Evolutionary conservation across 1,284 basidiomycete species (phyloP), one percentile per base, ranked within the genome.

Genomic region (Cryptococcus hybrid): DNA sequence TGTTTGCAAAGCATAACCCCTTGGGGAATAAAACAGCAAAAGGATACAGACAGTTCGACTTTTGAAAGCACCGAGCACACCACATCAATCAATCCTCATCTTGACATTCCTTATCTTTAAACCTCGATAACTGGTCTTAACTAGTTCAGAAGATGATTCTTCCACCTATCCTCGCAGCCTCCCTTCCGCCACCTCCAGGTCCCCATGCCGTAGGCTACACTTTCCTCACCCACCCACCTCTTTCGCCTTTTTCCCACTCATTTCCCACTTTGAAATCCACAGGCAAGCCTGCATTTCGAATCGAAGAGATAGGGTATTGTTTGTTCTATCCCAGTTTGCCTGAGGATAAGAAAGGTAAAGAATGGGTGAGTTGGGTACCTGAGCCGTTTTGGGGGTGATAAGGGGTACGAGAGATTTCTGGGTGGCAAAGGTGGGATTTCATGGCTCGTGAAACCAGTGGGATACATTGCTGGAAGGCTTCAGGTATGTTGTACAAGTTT

Each of bases 291-390:
- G 70, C 65, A 1, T 55, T 74, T 8, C 58, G 63, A 7, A 44
- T 71, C 3, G 42, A 58, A 13, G 54, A 67, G 55, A 62, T 70
- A 9, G 63, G 65, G 7, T 76, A 70, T 59, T 61, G 66, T 1
- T 55, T 76, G 5, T 76, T 68, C 50, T 76, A 76, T 50, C 74
- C 74, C 13, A 62, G 63, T 35, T n/a, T 40, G 47, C 15, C 45
- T 35, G 12, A 36, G 49, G 36, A n/a, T 24, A 37, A 54, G 30
- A 47, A 54, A 30, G 47, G 47, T 58, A 13, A 47, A 50, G 8
- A 50, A 50, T 7, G 42, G 51, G 9, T 61, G 5, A 46, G 55
- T 11, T 73, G 71, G 71, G 60, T 73, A 8, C 62, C 68, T 1
- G 64, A 67, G 44, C 69, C 69, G 5, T 63, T 60, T 6, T 48